These are phyloP conservation scores for Pseudogymnoascus sp. DNA, from an alignment of 2,329 filamentous ascomycete genomes.

Conservation along the genomic window DNA sequence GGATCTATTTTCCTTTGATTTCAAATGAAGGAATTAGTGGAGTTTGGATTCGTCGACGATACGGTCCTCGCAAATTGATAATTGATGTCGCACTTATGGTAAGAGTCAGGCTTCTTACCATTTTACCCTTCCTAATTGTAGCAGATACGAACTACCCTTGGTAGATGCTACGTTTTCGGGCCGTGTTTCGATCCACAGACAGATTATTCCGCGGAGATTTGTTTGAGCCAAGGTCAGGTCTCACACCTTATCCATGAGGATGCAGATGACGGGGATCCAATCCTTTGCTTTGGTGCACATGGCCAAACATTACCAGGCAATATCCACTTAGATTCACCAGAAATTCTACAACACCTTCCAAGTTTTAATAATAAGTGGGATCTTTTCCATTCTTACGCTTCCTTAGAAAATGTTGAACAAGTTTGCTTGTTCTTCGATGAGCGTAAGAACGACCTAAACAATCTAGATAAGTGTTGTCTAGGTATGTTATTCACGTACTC, in stretches of 20 bases:
- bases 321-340: background rate
- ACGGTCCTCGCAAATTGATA: background rate
- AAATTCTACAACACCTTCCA: background rate
- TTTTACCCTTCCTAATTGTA: background rate
- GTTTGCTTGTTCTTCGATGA: constrained; percentile 8
- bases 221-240: constrained; percentile 2
- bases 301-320: background rate
- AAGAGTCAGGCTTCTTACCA: background rate
- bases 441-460: background rate
- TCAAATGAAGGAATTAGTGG: background rate
- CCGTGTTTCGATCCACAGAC: background rate
- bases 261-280: constrained; percentile 4
- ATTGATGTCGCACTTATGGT: constrained; percentile 1
- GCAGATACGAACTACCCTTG: constrained; percentile 1
- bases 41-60: background rate
- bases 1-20: constrained; percentile 6
- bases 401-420: constrained; percentile 4
- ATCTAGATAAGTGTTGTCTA: constrained; percentile 1
- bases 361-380: background rate
- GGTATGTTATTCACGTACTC: constrained; percentile 4
- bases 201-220: background rate
- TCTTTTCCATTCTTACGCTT: constrained; percentile 5
- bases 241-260: constrained; percentile 5
- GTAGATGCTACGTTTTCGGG: background rate
- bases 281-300: constrained; percentile 7